Conservation (phyloP, 805 yeast species). For the Metschnikowia colocasiae region DNA sequence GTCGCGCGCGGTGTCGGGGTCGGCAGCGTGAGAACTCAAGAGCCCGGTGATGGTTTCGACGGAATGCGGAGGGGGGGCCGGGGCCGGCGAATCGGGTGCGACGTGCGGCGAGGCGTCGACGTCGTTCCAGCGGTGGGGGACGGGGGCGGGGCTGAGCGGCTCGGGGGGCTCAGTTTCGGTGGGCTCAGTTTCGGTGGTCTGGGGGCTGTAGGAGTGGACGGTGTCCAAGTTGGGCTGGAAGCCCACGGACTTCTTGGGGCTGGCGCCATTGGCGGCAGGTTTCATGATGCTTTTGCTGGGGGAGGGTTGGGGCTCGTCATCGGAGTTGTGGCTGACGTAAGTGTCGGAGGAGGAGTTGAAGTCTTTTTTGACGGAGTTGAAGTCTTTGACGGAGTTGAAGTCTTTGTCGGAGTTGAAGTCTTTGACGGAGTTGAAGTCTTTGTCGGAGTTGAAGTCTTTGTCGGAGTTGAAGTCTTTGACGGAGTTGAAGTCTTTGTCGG, state of each 20-base stretch:
- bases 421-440: too few species aligned
- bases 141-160: neutral
- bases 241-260: conserved; percentile 40
- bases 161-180: neutral
- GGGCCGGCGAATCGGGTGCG: conserved; percentile 12
- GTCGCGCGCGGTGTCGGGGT: too few species aligned
- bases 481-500: too few species aligned
- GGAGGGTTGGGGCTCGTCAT: conserved; percentile 12
- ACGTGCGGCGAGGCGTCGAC: conserved; percentile 6
- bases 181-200: neutral
- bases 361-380: too few species aligned
- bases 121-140: conserved; percentile 16
- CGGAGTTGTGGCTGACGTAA: conserved; percentile 31
- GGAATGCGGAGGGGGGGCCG: conserved; percentile 19
- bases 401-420: too few species aligned
- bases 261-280: conserved; percentile 11
- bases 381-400: too few species aligned
- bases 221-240: conserved; percentile 21
- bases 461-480: too few species aligned
- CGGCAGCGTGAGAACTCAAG: neutral
- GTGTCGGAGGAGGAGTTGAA: conserved; percentile 42
- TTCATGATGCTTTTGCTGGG: conserved; percentile 42
- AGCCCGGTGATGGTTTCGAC: conserved; percentile 19
- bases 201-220: conserved; percentile 10
- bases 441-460: too few species aligned